Evolutionary conservation across 495 filamentous ascomycete species (phyloP), one percentile per base, ranked within the genome.

Genomic region (Aspergillus coremiiformis): DNA sequence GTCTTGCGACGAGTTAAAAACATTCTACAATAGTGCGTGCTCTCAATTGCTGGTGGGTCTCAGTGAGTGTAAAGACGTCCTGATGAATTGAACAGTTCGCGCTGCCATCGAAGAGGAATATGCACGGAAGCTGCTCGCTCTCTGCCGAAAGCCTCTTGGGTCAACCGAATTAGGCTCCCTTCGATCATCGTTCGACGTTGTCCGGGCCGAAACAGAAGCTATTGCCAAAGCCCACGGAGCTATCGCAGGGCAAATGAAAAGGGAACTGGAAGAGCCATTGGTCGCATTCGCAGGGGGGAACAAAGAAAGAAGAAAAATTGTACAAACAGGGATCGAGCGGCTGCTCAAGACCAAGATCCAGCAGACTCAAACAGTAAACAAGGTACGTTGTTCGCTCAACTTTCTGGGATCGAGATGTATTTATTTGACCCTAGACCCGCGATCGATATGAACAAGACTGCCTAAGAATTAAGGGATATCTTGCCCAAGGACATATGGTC

Each of bases 401-500:
- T 3, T 12, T 9, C 6, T 2, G 6, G 19, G 14, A 10, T 15
- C n/a, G 10, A 27, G 8, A 27, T 24, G 29, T 53, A 41, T 69
- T 77, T 44, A 77, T 47, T 12, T n/a, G 19, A 39, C 29, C 10
- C 10, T 55, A 92, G 89, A 85, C 90, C 21, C 80, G 93, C 22
- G 94, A 99, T 72, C 81, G 84, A 23, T 99, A 90, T 58, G 94
- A 99, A 66, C 91, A 97, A 66, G 94, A 99, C 50, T 96, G 90
- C 61, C 76, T 99, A 15, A 92, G 93, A 63, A 97, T 99, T 60
- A 99, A 99, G 63, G 93, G 94, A 17, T 99, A 97, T 60, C 80
- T 97, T 15, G 94, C 94, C 8, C 94, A 99, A 68, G 94, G 93
- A 15, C 94, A 99, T 63, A 99, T 99, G 94, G 94, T 99, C 33